Conservation (phyloP, 306 rosid species). For the Chamaecrista fasciculata region DNA sequence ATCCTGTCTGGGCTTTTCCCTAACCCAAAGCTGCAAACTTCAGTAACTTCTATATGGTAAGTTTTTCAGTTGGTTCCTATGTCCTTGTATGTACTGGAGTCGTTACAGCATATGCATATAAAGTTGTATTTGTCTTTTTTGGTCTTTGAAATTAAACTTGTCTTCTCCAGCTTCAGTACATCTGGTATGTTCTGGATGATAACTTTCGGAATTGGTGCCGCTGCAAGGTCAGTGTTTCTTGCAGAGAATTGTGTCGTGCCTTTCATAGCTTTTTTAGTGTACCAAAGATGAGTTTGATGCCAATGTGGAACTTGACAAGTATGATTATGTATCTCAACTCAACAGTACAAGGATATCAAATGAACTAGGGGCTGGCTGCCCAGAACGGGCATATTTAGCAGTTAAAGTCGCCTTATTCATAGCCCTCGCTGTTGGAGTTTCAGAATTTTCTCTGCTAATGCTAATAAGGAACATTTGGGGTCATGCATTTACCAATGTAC, state of each 20-base stretch:
- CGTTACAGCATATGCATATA: no score
- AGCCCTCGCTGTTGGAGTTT: slow-evolving; percentile 39
- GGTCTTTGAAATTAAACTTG: not conserved
- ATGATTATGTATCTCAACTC: not conserved
- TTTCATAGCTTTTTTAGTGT: not conserved
- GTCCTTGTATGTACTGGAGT: not conserved
- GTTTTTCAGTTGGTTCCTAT: not conserved
- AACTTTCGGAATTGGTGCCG: slow-evolving; percentile 64
- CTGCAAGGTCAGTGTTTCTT: slow-evolving; percentile 60
- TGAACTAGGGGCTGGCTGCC: slow-evolving; percentile 71
- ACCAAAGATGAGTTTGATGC: not conserved
- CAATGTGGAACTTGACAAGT: not conserved
- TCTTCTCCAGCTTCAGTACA: slow-evolving; percentile 50
- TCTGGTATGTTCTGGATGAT: slow-evolving; percentile 60
- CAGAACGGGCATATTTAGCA: slow-evolving; percentile 60
- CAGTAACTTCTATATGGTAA: slow-evolving; percentile 63
- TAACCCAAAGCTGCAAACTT: slow-evolving; percentile 54
- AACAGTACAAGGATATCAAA: slow-evolving; percentile 74
- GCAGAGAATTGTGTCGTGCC: no score
- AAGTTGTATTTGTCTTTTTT: not conserved
- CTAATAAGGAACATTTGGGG: slow-evolving; percentile 65
- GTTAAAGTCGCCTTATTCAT: slow-evolving; percentile 46
- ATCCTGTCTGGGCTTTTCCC: slow-evolving; percentile 62
- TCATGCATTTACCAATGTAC: slow-evolving; percentile 53
- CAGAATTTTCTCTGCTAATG: slow-evolving; percentile 44